Conservation (phyloP, 345 rosid genomes). For the Populus pruinosa region DNA sequence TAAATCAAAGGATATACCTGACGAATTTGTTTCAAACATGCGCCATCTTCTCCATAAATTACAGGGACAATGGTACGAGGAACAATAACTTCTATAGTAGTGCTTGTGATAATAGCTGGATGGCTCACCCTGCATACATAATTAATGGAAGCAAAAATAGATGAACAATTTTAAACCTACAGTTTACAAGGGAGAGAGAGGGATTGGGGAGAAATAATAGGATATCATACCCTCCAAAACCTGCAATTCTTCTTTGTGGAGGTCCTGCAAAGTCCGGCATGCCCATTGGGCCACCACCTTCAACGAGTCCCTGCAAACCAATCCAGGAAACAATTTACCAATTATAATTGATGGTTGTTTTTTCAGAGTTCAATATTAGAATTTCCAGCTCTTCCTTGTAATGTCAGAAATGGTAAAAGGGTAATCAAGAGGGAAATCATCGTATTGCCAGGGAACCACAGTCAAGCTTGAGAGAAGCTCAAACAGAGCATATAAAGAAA, state of each 20-base stretch:
- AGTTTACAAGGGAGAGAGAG: background rate
- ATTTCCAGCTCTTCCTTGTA: background rate
- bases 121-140: constrained; percentile 36
- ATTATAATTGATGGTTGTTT: too few species aligned
- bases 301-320: constrained; percentile 44
- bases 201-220: background rate
- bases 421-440: background rate
- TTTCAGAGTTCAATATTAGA: background rate
- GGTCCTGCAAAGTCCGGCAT: constrained; percentile 49
- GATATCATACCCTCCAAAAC: constrained; percentile 51
- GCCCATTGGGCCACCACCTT: constrained; percentile 42
- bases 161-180: background rate
- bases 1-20: constrained; percentile 40
- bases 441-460: background rate
- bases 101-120: constrained; percentile 61
- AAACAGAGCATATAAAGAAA: background rate
- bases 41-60: constrained; percentile 71
- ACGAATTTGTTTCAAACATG: constrained; percentile 62
- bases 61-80: constrained; percentile 63
- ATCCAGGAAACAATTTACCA: background rate
- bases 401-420: background rate
- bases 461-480: background rate
- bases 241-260: constrained; percentile 46
- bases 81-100: constrained; percentile 71
- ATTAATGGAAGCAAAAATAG: background rate